Evolutionary conservation across 495 filamentous ascomycete species (phyloP).

Genomic region (Schizothecium vesticola): DNA sequence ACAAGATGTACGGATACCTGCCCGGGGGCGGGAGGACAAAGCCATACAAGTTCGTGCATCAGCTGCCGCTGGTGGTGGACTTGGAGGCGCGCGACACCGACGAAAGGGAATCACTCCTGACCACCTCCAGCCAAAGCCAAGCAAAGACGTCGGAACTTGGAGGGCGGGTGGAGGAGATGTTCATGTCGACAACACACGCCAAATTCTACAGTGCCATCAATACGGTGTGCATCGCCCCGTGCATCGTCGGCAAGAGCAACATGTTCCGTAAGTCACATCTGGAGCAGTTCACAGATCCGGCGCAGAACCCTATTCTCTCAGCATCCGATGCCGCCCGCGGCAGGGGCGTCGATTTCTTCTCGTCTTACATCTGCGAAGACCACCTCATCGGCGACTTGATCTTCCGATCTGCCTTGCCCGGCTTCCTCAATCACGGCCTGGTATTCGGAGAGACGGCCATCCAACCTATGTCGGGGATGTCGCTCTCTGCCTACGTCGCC

Average conservation of each 20-base stretch:
- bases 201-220: slow-evolving; percentile 99
- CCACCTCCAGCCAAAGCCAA: background rate
- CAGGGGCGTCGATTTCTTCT: slow-evolving; percentile 85
- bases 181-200: slow-evolving; percentile 88
- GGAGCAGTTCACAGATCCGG: slow-evolving; percentile 62
- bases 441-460: slow-evolving; percentile 81
- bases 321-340: slow-evolving; percentile 42
- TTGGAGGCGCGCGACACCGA: slow-evolving; percentile 40
- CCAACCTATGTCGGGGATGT: slow-evolving; percentile 82
- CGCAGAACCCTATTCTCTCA: slow-evolving; percentile 40
- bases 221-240: slow-evolving; percentile 82
- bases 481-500: slow-evolving; percentile 70
- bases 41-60: slow-evolving; percentile 93
- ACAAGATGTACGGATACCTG: slow-evolving; percentile 67
- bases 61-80: slow-evolving; percentile 83
- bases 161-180: slow-evolving; percentile 88
- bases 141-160: slow-evolving; percentile 37
- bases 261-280: slow-evolving; percentile 96
- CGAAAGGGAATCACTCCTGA: slow-evolving; percentile 16
- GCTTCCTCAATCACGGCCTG: slow-evolving; percentile 74
- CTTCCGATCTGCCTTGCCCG: slow-evolving; percentile 57
- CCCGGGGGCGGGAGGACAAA: slow-evolving; percentile 34
- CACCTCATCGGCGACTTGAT: slow-evolving; percentile 91
- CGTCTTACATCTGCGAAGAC: slow-evolving; percentile 94
- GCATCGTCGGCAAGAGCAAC: slow-evolving; percentile 94